These are phyloP conservation scores for Artemisia argyi DNA, from an alignment of 129 eudicot species.

Conservation along the genomic window DNA sequence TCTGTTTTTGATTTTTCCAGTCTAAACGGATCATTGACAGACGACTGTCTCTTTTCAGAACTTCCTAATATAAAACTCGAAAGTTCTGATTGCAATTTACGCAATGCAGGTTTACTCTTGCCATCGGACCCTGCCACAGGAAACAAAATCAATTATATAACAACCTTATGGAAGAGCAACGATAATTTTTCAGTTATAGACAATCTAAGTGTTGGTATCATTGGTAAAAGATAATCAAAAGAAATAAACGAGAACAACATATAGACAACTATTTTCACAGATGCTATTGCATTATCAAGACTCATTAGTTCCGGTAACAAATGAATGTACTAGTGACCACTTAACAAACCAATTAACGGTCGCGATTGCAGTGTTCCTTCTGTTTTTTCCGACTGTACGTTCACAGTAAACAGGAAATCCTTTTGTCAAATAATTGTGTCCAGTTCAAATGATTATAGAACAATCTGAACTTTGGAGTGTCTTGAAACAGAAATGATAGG, in stretches of 20 bases:
- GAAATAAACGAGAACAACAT: background rate
- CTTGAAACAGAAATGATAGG: background rate
- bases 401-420: background rate
- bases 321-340: background rate
- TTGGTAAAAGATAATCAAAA: background rate
- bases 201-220: conserved; percentile 3
- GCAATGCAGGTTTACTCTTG: conserved; percentile 50
- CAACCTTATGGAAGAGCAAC: conserved; percentile 8
- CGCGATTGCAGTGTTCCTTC: background rate
- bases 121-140: conserved; percentile 53
- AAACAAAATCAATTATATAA: conserved; percentile 13
- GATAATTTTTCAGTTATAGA: no score
- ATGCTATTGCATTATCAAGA: background rate
- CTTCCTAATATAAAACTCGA: conserved; percentile 36
- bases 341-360: conserved; percentile 5
- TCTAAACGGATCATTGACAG: conserved; percentile 34
- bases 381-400: background rate
- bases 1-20: conserved; percentile 88
- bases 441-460: conserved; percentile 6
- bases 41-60: conserved; percentile 48
- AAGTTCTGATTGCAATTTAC: conserved; percentile 60
- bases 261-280: conserved; percentile 5
- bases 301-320: background rate
- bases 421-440: background rate
- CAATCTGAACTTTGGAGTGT: background rate